Evolutionary conservation across 2,329 filamentous ascomycete genomes (phyloP), one percentile per base, ranked within the genome.

Genomic region (Cordyceps cicadae): DNA sequence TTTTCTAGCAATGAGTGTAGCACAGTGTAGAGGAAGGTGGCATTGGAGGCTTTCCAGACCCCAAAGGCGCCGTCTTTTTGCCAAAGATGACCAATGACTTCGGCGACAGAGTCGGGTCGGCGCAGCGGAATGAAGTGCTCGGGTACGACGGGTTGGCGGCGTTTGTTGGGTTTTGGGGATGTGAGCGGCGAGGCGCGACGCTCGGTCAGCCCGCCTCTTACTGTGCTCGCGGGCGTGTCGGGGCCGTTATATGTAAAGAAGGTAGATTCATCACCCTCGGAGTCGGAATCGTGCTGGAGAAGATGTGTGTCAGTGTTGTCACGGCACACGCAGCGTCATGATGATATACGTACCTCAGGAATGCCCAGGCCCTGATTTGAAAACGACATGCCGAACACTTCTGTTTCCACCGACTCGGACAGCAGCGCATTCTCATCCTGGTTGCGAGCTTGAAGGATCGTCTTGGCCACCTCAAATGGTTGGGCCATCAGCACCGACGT

Each of bases 381-480:
- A 32, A 63, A 67, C 59, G 66, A 72, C 63, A 65, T 75, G 68
- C 57, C 63, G 54, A 52, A 64, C 8, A 60, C 57, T 48, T 70
- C 70, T 15, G 64, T 67, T 39, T 69, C 66, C 29, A 60, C 54
- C n/a, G 66, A 62, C 19, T 51, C 26, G 17, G 65, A 62, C 43
- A 70, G 56, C 11, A 66, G 63, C 46, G 77, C 77, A 41, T 76
- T 67, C 57, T 78, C 78, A 66, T 82, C 81, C 67, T 86, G 83
- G 64, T 74, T 76, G 65, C 81, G 85, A 56, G 92, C 85, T 75
- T 99, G 94, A 67, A 99, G 77, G 60, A 97, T 84, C 15, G 88
- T 94, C 81, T 97, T 97, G 70, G 93, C 92, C 62, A 97, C 92
- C 78, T 97, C 94, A 73, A 99, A 97, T 15, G 94, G 94, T 75